A percentile compares a stretch with the other conserved stretches of the same genome.
Conservation (phyloP, 345 rosid species). For the Triadica sebifera region DNA sequence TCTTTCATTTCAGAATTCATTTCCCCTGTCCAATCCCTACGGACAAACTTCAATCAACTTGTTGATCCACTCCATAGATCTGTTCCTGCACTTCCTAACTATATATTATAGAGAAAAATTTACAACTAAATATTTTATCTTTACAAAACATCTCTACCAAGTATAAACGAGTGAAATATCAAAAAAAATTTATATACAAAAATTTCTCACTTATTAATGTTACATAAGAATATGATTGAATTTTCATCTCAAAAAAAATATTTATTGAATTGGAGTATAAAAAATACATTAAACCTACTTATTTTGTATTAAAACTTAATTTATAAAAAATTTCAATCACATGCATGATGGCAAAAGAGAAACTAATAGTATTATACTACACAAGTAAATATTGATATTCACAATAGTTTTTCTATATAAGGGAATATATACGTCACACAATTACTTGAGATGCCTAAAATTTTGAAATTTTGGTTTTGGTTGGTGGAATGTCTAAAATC, state of each 20-base stretch:
- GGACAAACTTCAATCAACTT: too few relatives aligned
- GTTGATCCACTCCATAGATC: too few relatives aligned
- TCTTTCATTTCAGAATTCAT: neutral
- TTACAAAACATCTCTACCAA: too few relatives aligned
- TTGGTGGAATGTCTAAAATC: slow-evolving; percentile 14
- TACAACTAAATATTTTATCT: too few relatives aligned
- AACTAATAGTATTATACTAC: neutral
- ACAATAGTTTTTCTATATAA: neutral
- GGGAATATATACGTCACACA: neutral
- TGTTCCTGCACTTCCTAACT: too few relatives aligned
- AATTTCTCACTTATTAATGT: too few relatives aligned
- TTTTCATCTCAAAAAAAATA: too few relatives aligned
- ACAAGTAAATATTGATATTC: neutral
- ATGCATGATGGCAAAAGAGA: neutral
- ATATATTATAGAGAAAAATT: neutral
- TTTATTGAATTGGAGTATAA: neutral
- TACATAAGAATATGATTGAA: too few relatives aligned
- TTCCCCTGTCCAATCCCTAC: neutral
- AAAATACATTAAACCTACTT: neutral
- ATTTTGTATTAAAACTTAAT: neutral
- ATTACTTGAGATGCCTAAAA: neutral
- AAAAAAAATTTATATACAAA: too few relatives aligned
- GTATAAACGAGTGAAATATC: too few relatives aligned
- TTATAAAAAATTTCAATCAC: neutral
- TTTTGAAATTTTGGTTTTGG: neutral